Conservation (phyloP, 768 basidiomycete species). For the Pleurotus sapidus region DNA sequence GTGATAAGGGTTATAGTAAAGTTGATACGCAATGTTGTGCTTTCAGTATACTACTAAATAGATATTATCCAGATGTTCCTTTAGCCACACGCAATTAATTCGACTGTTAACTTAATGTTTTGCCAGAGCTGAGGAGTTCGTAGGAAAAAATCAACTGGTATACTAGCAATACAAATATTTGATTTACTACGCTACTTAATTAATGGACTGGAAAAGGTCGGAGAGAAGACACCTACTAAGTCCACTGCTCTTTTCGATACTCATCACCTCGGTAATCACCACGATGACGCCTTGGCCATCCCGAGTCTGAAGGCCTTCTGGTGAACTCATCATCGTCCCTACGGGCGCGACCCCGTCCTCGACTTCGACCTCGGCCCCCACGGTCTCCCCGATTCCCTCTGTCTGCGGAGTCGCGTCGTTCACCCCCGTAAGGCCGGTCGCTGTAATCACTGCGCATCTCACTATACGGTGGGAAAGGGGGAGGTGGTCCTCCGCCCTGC, state of each 20-base stretch:
- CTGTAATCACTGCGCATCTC: background rate
- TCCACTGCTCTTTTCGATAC: conserved; percentile 1
- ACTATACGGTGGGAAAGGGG: conserved; percentile 8
- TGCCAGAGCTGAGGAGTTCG: too few relatives aligned
- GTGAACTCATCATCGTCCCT: conserved; percentile 24
- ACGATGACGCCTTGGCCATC: conserved; percentile 50
- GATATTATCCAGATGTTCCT: conserved; percentile 2
- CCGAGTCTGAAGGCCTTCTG: conserved; percentile 48
- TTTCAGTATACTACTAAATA: conserved; percentile 6
- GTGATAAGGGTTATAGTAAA: background rate
- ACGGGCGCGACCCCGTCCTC: conserved; percentile 27
- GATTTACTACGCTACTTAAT: too few relatives aligned
- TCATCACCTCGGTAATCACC: conserved; percentile 25
- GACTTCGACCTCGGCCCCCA: conserved; percentile 30
- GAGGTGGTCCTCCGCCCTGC: conserved; percentile 12
- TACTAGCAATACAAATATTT: too few relatives aligned
- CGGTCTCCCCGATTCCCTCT: conserved; percentile 16
- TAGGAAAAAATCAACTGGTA: too few relatives aligned
- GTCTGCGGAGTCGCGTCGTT: conserved; percentile 20
- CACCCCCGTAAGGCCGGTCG: conserved; percentile 24
- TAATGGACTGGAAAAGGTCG: too few relatives aligned
- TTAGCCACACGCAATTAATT: too few relatives aligned
- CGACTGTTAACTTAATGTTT: too few relatives aligned
- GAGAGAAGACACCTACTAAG: background rate
- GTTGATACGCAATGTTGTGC: background rate